Base-by-base conservation (phyloP, 1,284 basidiomycete genomes). In the Pascua guehoae region DNA sequence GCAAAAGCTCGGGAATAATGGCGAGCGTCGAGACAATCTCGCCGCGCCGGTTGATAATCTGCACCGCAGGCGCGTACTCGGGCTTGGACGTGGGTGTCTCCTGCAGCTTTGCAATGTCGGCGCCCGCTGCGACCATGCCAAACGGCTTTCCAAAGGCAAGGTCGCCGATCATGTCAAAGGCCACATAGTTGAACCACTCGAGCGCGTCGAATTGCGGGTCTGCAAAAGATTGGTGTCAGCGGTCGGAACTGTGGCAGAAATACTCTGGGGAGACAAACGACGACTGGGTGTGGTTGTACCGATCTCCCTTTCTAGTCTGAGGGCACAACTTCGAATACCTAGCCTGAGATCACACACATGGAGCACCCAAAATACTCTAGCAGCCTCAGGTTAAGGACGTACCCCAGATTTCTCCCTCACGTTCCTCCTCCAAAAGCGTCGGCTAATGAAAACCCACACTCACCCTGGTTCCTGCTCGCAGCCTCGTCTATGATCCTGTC, bases 71-170 rank as follows among this genome's bases (percentile, higher is more conserved):
- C 52, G 91, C 85, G 68, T 86, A 79, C 41, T 54, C 53, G 41
- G 51, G 40, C 37, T 52, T 17, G 37, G 63, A 53, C 24, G 56
- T 41, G 46, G 62, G 56, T 38, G 82, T 71, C 47, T 83, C 80
- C 4, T 82, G 82, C 42, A 84, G 86, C 8, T 85, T 81, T 1
- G 88, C 90, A 12, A 84, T 82, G 72, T 93, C 90, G 57, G 84
- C 83, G 41, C 83, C 87, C 7, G 86, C 83, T 53, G 84, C 73
- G 57, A 96, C 81, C 92, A 96, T 96, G 37, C 90, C 91, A 66
- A 96, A 95, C 0, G 92, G 86, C 12, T 84, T 83, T 11, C 91
- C 91, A 65, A 93, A 93, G 0, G 89, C 88, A n/a, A 91, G 81
- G 70, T 89, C 87, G 55, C 88, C 83, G 52, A 93, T 89, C 66